phyloP scores from a whole-genome alignment of 75 land plant genomes.

The Cunninghamia lanceolata region DNA sequence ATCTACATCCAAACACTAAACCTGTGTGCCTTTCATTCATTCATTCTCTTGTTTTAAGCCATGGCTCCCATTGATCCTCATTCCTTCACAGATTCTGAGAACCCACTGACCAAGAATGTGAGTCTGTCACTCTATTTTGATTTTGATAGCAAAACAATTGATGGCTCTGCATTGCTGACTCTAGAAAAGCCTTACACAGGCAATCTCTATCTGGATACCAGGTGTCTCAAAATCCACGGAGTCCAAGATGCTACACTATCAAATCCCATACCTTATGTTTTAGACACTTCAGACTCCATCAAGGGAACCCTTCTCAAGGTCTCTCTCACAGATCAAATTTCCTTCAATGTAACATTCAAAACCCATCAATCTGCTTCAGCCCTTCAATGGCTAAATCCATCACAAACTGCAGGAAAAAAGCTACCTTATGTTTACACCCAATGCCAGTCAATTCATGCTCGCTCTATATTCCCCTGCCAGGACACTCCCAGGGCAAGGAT shows the following conservation, averaged over 20 bases:
- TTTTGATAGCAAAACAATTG: constrained; percentile 60
- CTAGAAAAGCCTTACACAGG: constrained; percentile 54
- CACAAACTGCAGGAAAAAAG: constrained; percentile 57
- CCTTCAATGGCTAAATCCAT: constrained; percentile 81
- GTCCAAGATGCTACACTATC: constrained; percentile 28
- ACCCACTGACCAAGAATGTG: constrained; percentile 62
- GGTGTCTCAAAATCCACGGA: constrained; percentile 51
- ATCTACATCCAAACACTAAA: background rate
- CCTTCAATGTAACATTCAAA: constrained; percentile 39
- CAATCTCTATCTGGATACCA: constrained; percentile 61
- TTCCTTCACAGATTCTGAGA: constrained; percentile 69
- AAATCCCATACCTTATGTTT: constrained; percentile 17
- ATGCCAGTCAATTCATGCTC: constrained; percentile 87
- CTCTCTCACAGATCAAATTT: constrained; percentile 27
- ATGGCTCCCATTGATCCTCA: constrained; percentile 88
- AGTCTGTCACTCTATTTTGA: constrained; percentile 71
- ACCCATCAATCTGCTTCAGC: constrained; percentile 66
- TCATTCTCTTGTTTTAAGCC: background rate
- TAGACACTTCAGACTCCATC: constrained; percentile 37
- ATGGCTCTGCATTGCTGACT: constrained; percentile 56
- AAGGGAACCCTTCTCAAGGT: constrained; percentile 44
- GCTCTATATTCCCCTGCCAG: constrained; percentile 95
- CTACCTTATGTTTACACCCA: constrained; percentile 83
- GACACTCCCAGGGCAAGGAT: constrained; percentile 83
- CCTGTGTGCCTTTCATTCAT: background rate